Base-by-base conservation (phyloP, 305 asterid genomes). In the Solanum chacoense region DNA sequence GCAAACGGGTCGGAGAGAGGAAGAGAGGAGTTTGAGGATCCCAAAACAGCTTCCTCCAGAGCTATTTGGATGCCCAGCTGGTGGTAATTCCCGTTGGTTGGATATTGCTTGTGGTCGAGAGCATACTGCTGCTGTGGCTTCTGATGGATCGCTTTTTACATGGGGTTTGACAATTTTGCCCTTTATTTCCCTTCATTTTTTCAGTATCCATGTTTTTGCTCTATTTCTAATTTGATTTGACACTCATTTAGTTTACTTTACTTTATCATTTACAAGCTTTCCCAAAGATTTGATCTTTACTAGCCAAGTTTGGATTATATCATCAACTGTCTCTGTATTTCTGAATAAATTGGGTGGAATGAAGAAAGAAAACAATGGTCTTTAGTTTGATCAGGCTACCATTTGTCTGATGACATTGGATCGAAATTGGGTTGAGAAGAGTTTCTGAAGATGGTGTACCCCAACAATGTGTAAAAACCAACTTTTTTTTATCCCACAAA, bases 71-170 rank as follows among this genome's bases (percentile, higher is more conserved):
- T 96, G 98, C 65, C 95, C 99, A 7, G 93, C 89, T 69, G 93
- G 94, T 63, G 94, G 93, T 3, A 96, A 91, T 87, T 94, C 94
- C 20, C 94, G 98, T 89, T 97, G 99, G 99, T 91, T 95, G 75
- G 99, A 96, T 73, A 94, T 97, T 38, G 96, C 99, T 73, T 97
- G 99, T 89, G 99, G 98, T 85, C 94, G 98, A 35, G 98, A 95
- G 79, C 99, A 97, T 91, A 97, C 99, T 26, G 97, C 99, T 16
- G 96, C 97, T 55, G 94, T 96, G 35, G 96, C 99, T 65, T 97
- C 99, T 71, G 98, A 97, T 90, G 99, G 99, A 32, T 94, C 96
- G 8, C 95, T 97, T 71, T 96, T 96, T 92, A 96, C 99, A 22
- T 97, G 99, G 99, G 99, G 99, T 97, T 92, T 40, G 91, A 4